A percentile compares a stretch with the other conserved stretches of the same genome.
Evolutionary conservation across 495 filamentous ascomycete genomes (phyloP).

Genomic region (Symbiotaphrina buchneri): DNA sequence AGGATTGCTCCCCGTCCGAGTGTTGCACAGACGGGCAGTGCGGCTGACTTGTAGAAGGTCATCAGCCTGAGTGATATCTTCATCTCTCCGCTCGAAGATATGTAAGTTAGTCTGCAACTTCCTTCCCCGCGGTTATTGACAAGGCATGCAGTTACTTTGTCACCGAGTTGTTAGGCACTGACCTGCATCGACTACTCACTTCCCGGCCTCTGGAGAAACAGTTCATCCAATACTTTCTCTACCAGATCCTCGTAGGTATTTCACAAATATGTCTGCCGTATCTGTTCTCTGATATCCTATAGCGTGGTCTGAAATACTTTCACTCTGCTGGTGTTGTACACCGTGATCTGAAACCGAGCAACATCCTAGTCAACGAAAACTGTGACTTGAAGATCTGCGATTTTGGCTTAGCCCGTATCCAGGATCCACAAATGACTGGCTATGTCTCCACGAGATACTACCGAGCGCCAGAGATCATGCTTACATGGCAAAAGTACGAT

Average conservation of each 20-base stretch:
- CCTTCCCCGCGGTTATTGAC: neutral
- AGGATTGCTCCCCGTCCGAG: neutral
- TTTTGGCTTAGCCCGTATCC: constrained; percentile 89
- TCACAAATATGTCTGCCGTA: constrained; percentile 8
- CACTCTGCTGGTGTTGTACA: constrained; percentile 97
- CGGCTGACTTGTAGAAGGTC: constrained; percentile 50
- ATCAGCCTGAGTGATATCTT: constrained; percentile 98
- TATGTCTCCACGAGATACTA: constrained; percentile 99
- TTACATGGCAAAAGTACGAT: constrained; percentile 99
- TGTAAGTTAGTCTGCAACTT: constrained; percentile 59
- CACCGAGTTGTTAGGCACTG: constrained; percentile 90
- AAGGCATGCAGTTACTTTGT: constrained; percentile 61
- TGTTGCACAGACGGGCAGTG: constrained; percentile 7
- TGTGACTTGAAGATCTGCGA: constrained; percentile 99
- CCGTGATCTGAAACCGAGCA: constrained; percentile 91
- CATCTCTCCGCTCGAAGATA: constrained; percentile 95
- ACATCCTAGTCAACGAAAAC: constrained; percentile 98
- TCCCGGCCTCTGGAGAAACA: constrained; percentile 94
- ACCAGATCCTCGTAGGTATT: constrained; percentile 69
- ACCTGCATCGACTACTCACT: constrained; percentile 85
- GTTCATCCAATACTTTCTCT: constrained; percentile 98
- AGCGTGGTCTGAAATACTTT: constrained; percentile 97
- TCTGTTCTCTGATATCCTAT: neutral
- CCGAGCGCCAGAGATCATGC: constrained; percentile 96
- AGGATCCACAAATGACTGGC: constrained; percentile 99